These are phyloP conservation scores for Eucalyptus regnans DNA, from an alignment of 345 rosid species.

Conservation along the genomic window DNA sequence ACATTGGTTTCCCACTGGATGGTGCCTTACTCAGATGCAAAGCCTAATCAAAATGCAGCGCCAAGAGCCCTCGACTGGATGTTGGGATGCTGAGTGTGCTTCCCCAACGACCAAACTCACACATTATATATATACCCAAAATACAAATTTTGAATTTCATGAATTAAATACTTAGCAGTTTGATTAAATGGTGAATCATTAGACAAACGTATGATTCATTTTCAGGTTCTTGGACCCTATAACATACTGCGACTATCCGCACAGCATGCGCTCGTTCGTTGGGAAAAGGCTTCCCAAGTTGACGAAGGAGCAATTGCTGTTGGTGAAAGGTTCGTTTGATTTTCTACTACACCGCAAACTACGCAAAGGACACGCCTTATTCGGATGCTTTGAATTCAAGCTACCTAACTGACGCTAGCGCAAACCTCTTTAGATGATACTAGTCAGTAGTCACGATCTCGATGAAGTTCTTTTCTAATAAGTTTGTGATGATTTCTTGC, in stretches of 20 bases:
- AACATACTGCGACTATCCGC: conserved; percentile 25
- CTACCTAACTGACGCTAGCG: conserved; percentile 16
- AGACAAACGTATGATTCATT: neutral
- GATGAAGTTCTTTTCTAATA: neutral
- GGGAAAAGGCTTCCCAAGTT: conserved; percentile 30
- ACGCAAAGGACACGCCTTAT: neutral
- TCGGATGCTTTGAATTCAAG: neutral
- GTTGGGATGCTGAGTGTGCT: conserved; percentile 21
- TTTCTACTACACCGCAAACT: conserved; percentile 32
- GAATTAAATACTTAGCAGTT: neutral
- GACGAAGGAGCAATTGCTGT: conserved; percentile 6
- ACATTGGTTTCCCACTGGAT: conserved; percentile 10
- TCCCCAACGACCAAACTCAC: neutral
- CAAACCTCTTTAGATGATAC: neutral
- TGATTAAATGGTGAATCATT: neutral
- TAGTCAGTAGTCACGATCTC: neutral
- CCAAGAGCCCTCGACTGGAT: conserved; percentile 16
- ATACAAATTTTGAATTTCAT: neutral
- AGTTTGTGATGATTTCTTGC: neutral
- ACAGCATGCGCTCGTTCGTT: conserved; percentile 6
- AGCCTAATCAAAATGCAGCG: conserved; percentile 5
- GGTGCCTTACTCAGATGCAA: conserved; percentile 4
- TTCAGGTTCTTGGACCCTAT: conserved; percentile 32
- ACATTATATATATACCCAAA: neutral
- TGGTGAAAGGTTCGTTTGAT: conserved; percentile 36